Conservation (phyloP, 2,329 filamentous ascomycete species). For the Exophiala oligosperma region DNA sequence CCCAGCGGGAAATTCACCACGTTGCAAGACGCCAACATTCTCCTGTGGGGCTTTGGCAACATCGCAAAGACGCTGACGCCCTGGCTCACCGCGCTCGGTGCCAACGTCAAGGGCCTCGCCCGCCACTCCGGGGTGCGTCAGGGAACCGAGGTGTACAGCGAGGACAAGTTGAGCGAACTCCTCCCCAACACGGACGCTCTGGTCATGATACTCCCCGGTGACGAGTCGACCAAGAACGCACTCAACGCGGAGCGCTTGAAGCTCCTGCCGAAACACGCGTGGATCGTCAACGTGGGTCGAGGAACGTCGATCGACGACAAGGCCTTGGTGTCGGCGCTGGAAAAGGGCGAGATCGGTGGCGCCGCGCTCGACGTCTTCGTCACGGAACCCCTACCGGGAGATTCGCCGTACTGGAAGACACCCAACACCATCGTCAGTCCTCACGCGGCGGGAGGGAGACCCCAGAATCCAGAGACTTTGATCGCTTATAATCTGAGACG, state of each 20-base stretch:
- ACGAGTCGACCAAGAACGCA: constrained; percentile 56
- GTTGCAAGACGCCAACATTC: constrained; percentile 58
- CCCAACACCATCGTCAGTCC: constrained; percentile 23
- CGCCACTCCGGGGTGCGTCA: constrained; percentile 57
- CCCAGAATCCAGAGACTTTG: constrained; percentile 60
- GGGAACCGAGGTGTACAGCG: constrained; percentile 58
- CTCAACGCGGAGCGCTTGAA: constrained; percentile 56
- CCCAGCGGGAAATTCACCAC: constrained; percentile 60
- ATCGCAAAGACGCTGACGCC: constrained; percentile 63
- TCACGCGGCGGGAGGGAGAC: constrained; percentile 42
- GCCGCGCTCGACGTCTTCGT: constrained; percentile 71
- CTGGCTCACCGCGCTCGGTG: constrained; percentile 55
- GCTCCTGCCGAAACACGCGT: constrained; percentile 54
- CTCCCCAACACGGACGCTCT: constrained; percentile 61
- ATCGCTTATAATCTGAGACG: constrained; percentile 62
- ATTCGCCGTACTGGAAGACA: constrained; percentile 62
- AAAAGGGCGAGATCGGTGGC: constrained; percentile 60
- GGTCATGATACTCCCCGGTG: constrained; percentile 67
- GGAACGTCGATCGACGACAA: constrained; percentile 66
- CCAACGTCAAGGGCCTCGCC: constrained; percentile 60
- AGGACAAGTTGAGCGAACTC: constrained; percentile 55
- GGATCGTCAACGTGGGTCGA: constrained; percentile 38
- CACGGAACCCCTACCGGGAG: constrained; percentile 63
- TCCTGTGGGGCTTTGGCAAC: constrained; percentile 67
- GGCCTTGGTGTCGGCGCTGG: constrained; percentile 59